Evolutionary conservation across 2,329 filamentous ascomycete species (phyloP).

Genomic region (Westerdykella sp.): DNA sequence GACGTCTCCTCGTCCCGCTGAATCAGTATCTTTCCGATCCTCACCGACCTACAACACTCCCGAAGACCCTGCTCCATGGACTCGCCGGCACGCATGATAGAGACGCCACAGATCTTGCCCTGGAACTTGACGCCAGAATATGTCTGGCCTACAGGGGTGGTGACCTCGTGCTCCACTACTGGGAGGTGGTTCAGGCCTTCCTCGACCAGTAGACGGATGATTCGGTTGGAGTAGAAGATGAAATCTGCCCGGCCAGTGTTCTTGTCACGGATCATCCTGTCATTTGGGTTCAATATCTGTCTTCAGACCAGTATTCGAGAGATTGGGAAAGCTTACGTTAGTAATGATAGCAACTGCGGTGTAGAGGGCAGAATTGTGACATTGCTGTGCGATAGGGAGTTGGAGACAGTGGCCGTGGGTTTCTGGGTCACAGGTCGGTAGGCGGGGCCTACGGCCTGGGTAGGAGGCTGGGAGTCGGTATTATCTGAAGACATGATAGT

Average conservation of each 20-base stretch:
- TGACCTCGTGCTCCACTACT: conserved; percentile 80
- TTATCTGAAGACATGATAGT: not conserved
- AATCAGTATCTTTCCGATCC: conserved; percentile 97
- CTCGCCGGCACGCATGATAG: conserved; percentile 96
- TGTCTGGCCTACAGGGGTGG: conserved; percentile 78
- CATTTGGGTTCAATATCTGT: conserved; percentile 3
- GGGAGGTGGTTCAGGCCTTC: conserved; percentile 96
- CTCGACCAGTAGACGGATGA: conserved; percentile 92
- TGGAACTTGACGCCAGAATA: conserved; percentile 93
- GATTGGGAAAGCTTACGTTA: conserved; percentile 66
- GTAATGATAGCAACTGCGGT: conserved; percentile 89
- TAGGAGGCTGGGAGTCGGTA: conserved; percentile 35
- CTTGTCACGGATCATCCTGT: conserved; percentile 89
- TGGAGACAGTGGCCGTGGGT: conserved; percentile 83
- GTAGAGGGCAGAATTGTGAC: conserved; percentile 88
- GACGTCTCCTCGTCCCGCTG: conserved; percentile 94
- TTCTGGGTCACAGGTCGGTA: conserved; percentile 73
- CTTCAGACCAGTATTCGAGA: conserved; percentile 1
- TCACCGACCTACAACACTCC: conserved; percentile 94
- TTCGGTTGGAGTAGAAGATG: conserved; percentile 98
- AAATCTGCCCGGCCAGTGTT: conserved; percentile 89
- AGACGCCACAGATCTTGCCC: conserved; percentile 97
- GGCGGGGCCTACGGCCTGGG: conserved; percentile 67
- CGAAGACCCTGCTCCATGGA: conserved; percentile 96
- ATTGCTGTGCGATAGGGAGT: conserved; percentile 72